Evolutionary conservation across 2,329 filamentous ascomycete genomes (phyloP).

Genomic region (Canariomyces notabilis): DNA sequence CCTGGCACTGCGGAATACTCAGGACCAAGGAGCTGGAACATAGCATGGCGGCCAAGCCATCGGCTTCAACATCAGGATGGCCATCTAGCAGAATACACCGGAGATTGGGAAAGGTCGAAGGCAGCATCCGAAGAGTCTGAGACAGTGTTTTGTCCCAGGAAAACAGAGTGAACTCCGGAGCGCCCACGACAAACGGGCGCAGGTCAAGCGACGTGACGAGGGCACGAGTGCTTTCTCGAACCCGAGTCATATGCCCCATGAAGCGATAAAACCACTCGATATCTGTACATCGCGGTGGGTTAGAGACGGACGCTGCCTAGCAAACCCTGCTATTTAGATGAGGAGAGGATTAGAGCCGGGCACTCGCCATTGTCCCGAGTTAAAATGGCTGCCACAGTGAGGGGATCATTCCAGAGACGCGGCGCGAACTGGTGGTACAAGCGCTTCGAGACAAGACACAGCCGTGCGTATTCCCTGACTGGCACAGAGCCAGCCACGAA

Average conservation of each 20-base stretch:
- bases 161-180: slow-evolving; percentile 39
- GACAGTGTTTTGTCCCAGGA: slow-evolving; percentile 34
- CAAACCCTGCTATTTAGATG: slow-evolving; percentile 16
- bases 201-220: slow-evolving; percentile 39
- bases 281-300: too few relatives aligned
- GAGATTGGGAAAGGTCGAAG: slow-evolving; percentile 39
- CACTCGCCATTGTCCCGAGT: slow-evolving; percentile 34
- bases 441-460: slow-evolving; percentile 45
- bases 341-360: slow-evolving; percentile 1
- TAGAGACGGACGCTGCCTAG: too few relatives aligned
- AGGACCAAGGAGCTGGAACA: slow-evolving; percentile 35
- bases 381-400: slow-evolving; percentile 38
- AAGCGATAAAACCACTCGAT: slow-evolving; percentile 46
- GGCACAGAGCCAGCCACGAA: slow-evolving; percentile 43
- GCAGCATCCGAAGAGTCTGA: slow-evolving; percentile 36
- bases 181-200: slow-evolving; percentile 37
- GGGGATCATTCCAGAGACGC: slow-evolving; percentile 48
- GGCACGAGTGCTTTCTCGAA: slow-evolving; percentile 36
- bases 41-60: slow-evolving; percentile 26
- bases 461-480: slow-evolving; percentile 37
- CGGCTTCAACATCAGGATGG: slow-evolving; percentile 41
- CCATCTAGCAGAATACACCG: slow-evolving; percentile 45
- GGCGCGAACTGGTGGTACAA: slow-evolving; percentile 48
- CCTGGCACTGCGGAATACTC: slow-evolving; percentile 40
- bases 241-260: slow-evolving; percentile 34